phyloP scores from a whole-genome alignment of 176 grass and related monocot genomes.

The Alloteropsis semialata region DNA sequence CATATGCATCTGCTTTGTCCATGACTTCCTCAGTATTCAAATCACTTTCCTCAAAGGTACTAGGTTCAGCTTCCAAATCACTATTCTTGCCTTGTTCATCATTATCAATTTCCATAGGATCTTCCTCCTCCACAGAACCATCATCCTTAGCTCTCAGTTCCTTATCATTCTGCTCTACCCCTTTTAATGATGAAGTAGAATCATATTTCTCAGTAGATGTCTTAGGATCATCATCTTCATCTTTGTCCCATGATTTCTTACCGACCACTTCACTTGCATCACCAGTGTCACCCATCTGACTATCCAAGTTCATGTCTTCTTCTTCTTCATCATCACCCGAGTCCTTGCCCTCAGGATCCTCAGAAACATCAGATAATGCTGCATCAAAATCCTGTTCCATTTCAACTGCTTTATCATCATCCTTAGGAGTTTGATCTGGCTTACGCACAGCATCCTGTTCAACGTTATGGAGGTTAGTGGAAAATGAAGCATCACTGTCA shows the following conservation, averaged over 20 bases:
- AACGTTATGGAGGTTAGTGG: conserved; percentile 25
- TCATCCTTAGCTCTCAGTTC: conserved; percentile 96
- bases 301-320: conserved; percentile 72
- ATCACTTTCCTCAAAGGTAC: conserved; percentile 43
- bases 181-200: conserved; percentile 66
- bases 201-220: conserved; percentile 75
- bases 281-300: conserved; percentile 83
- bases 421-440: conserved; percentile 56
- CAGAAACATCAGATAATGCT: conserved; percentile 68
- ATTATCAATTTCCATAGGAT: conserved; percentile 52
- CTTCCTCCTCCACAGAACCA: conserved; percentile 46
- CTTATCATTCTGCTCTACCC: conserved; percentile 44
- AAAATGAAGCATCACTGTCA: not conserved
- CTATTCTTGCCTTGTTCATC: conserved; percentile 46
- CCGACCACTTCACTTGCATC: conserved; percentile 71
- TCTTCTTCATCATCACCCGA: conserved; percentile 59
- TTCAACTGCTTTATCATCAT: conserved; percentile 74
- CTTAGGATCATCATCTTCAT: conserved; percentile 72
- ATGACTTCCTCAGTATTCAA: conserved; percentile 44
- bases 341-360: conserved; percentile 62
- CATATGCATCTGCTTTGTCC: conserved; percentile 79
- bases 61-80: conserved; percentile 56
- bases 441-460: conserved; percentile 57
- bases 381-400: conserved; percentile 69
- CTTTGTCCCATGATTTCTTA: conserved; percentile 82